Evolutionary conservation across 1,139 yeast species (phyloP), one percentile per base, ranked within the genome.

Genomic region (Blastobotrys buckinghamii): DNA sequence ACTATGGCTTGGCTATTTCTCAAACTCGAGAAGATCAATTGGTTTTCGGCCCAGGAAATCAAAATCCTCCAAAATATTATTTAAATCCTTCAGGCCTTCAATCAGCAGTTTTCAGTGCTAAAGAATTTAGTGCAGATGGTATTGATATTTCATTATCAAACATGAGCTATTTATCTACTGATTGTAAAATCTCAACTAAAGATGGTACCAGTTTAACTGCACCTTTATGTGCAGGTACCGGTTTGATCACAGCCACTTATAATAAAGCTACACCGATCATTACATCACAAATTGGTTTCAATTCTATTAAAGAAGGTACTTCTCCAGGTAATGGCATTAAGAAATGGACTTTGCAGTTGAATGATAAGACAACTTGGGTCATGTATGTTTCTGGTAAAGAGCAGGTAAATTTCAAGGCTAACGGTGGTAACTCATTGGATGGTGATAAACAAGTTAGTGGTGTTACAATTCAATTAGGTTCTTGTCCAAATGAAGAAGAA

Each of bases 211-310:
- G 82, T 35, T 55, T 71, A 36, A 47, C 49, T 13, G 55, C 63
- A 36, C 80, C 82, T 1, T 54, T 78, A 42, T 77, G 73, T 19
- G 84, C 80, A 62, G 95, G 95, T 52, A 82, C 82, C 84, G 95
- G 95, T 16, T 77, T 82, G 57, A 75, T 79, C 4, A 77, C 87
- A 13, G 84, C 79, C 20, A 67, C 81, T 29, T 85, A 84, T 61
- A 70, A 77, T 52, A 67, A 82, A 60, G 39, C 40, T 6, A 71
- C 71, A 46, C 81, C 88, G 0, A 62, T 66, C 40, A 65, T 85
- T 48, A 74, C 74, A 55, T 74, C 87, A 0, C 72, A 73, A 44
- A 74, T 76, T 45, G 89, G 87, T 2, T 71, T 84, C 57, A 77
- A 77, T 60, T 35, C 32, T 6, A 46, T 50, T 9, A 42, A 24